Conservation (phyloP, 257 asterid species). For the Solanum verrucosum region DNA sequence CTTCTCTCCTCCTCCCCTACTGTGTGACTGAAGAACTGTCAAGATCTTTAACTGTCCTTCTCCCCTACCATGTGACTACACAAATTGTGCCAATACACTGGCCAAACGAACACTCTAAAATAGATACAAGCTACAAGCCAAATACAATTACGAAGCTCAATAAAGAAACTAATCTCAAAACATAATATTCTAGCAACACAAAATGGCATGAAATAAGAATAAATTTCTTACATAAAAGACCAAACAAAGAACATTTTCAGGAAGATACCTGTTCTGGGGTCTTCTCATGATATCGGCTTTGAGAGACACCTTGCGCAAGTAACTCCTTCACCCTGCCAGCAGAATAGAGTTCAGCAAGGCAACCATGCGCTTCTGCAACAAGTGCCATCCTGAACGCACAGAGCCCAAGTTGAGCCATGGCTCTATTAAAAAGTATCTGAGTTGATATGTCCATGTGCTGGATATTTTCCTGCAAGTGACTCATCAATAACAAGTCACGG, state of each 20-base stretch:
- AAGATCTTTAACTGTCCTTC: not conserved
- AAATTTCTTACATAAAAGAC: not conserved
- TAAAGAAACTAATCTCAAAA: not conserved
- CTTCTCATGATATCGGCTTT: constrained; percentile 89
- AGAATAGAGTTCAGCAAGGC: constrained; percentile 84
- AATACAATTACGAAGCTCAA: not conserved
- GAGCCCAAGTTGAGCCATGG: constrained; percentile 95
- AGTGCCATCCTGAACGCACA: constrained; percentile 87
- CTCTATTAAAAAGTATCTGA: constrained; percentile 81
- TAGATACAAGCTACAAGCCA: not conserved
- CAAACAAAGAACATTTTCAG: not conserved
- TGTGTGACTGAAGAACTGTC: not conserved
- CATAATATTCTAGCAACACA: not conserved
- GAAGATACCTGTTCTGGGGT: constrained; percentile 85
- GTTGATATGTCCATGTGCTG: constrained; percentile 98
- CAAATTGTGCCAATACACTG: not conserved
- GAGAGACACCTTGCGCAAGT: constrained; percentile 93
- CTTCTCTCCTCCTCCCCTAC: not conserved
- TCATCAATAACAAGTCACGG: constrained; percentile 88
- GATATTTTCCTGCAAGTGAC: constrained; percentile 90
- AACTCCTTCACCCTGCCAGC: constrained; percentile 94
- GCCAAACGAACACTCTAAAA: not conserved
- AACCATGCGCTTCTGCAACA: constrained; percentile 62
- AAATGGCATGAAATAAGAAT: not conserved
- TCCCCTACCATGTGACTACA: not conserved